Conservation (phyloP, 1,139 yeast genomes). For the Saccharomycopsis crataegensis region DNA sequence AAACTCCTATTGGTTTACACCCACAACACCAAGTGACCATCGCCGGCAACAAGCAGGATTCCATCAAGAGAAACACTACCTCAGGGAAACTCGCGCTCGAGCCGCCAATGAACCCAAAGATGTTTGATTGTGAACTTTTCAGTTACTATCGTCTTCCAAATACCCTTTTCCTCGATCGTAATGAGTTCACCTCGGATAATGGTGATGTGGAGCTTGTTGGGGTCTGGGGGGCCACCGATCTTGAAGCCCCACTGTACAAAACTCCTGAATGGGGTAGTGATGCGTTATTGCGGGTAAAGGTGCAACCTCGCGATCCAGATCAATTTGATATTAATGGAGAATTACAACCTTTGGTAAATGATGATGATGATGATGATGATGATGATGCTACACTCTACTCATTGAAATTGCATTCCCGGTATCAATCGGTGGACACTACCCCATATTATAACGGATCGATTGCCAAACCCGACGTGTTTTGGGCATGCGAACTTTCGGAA, state of each 20-base stretch:
- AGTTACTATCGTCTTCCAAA: conserved; percentile 33
- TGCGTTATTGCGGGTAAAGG: conserved; percentile 14
- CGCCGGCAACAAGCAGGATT: background rate
- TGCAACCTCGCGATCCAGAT: conserved; percentile 4
- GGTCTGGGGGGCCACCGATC: conserved; percentile 35
- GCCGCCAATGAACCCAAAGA: conserved; percentile 19
- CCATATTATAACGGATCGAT: conserved; percentile 1
- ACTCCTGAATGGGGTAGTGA: conserved; percentile 18
- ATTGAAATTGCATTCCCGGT: conserved; percentile 18
- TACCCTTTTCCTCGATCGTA: conserved; percentile 32
- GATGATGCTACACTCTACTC: conserved; percentile 2
- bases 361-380: background rate
- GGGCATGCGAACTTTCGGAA: conserved; percentile 19
- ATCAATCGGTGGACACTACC: conserved; percentile 10
- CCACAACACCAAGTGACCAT: conserved; percentile 16
- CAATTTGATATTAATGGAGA: background rate
- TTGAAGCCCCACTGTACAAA: conserved; percentile 25
- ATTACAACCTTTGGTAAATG: background rate
- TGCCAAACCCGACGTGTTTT: conserved; percentile 19
- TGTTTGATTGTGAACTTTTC: conserved; percentile 25
- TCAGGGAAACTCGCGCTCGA: conserved; percentile 4
- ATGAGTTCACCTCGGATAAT: conserved; percentile 27
- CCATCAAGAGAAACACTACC: conserved; percentile 1
- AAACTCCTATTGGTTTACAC: conserved; percentile 12
- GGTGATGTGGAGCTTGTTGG: conserved; percentile 24